Evolutionary conservation across 2,329 filamentous ascomycete genomes (phyloP).

Genomic region (Phaeophleospora eucalypticola): DNA sequence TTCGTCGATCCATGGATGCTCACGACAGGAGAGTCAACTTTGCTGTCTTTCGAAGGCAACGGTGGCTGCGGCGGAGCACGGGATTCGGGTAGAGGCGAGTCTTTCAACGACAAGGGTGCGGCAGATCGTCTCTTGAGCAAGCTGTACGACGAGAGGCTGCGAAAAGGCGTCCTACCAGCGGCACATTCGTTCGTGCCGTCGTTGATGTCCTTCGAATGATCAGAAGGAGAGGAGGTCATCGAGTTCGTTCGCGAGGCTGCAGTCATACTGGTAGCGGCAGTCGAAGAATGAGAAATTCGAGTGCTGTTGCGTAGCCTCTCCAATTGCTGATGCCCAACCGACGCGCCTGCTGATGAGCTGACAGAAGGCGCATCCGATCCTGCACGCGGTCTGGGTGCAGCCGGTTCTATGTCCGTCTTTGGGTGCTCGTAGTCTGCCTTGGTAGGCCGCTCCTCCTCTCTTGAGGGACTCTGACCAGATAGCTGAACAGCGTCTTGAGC

Average conservation of each 20-base stretch:
- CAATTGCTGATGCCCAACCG: constrained; percentile 27
- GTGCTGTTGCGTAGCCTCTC: constrained; percentile 28
- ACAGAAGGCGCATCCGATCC: constrained; percentile 23
- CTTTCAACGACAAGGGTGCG: constrained; percentile 12
- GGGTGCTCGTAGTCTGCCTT: constrained; percentile 1
- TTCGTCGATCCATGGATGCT: constrained; percentile 4
- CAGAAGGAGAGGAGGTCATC: constrained; percentile 23
- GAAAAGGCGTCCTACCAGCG: constrained; percentile 15
- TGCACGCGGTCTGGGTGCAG: constrained; percentile 4
- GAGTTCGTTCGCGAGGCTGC: constrained; percentile 27
- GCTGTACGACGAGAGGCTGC: constrained; percentile 25
- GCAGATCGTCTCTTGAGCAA: constrained; percentile 24
- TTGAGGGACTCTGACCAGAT: too few species aligned
- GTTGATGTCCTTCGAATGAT: constrained; percentile 15
- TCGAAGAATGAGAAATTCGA: constrained; percentile 30
- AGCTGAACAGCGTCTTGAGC: too few species aligned
- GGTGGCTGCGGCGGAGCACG: not conserved
- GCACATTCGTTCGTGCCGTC: constrained; percentile 14
- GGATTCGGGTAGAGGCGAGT: constrained; percentile 2
- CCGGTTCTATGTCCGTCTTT: constrained; percentile 4
- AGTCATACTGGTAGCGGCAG: constrained; percentile 21
- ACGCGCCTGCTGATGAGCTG: constrained; percentile 22
- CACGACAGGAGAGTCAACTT: constrained; percentile 14
- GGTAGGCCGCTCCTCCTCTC: too few species aligned
- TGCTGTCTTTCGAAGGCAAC: not conserved